These are phyloP conservation scores for Raphanus raphanistrum DNA, from an alignment of 345 rosid species.

Conservation along the genomic window DNA sequence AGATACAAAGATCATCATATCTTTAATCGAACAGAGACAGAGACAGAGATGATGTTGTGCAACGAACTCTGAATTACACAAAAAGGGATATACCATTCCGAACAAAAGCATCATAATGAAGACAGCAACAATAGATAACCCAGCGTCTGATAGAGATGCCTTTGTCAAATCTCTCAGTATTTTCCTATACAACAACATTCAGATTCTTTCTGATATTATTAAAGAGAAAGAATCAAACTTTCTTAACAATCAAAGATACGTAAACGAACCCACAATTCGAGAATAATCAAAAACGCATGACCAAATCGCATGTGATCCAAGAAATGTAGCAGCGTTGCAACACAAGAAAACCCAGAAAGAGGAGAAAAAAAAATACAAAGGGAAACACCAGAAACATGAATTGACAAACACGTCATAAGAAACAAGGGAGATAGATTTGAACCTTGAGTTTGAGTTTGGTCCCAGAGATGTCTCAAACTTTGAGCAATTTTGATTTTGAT, in stretches of 20 bases:
- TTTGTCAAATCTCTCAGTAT: conserved; percentile 98
- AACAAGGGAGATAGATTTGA: no score
- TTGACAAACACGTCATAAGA: no score
- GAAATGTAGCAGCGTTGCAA: no score
- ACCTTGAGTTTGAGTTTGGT: no score
- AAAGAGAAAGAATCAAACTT: background rate
- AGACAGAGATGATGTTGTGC: background rate
- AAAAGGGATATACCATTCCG: conserved; percentile 55
- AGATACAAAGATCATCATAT: background rate
- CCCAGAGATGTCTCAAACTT: no score
- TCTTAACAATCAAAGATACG: background rate
- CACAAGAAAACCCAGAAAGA: no score
- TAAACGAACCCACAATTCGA: conserved; percentile 1
- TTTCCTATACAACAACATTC: conserved; percentile 58
- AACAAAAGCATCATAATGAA: conserved; percentile 85
- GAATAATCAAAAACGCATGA: background rate
- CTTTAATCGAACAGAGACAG: background rate
- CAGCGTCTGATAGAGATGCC: conserved; percentile 98
- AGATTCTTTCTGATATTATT: background rate
- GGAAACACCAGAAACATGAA: no score
- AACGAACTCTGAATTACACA: no score
- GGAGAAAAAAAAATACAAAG: no score
- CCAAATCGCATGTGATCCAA: no score
- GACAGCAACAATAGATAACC: conserved; percentile 86
- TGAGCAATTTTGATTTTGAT: conserved; percentile 26